Evolutionary conservation across 805 yeast species (phyloP).

Genomic region (Phaffomyces thermotolerans): DNA sequence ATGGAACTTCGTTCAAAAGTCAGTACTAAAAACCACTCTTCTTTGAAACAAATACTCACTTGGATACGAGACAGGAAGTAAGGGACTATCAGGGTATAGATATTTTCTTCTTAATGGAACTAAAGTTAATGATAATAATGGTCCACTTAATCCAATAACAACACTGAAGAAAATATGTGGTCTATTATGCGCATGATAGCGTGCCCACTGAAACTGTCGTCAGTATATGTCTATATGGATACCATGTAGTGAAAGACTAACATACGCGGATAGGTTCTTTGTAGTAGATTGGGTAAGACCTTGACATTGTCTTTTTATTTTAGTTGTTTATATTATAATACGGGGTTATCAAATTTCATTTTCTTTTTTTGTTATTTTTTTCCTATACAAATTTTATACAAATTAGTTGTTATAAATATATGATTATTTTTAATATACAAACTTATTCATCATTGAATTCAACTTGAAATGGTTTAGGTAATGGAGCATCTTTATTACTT

Average conservation of each 20-base stretch:
- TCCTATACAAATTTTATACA: too few species aligned
- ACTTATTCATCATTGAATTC: slow-evolving; percentile 11
- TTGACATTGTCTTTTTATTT: slow-evolving; percentile 4
- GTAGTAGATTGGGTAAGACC: slow-evolving; percentile 43
- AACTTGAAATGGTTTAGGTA: slow-evolving; percentile 64
- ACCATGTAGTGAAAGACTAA: slow-evolving; percentile 14
- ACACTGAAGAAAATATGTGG: slow-evolving; percentile 69
- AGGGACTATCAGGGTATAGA: slow-evolving; percentile 56
- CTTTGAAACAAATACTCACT: slow-evolving; percentile 11
- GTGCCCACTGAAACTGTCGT: slow-evolving; percentile 44
- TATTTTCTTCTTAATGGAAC: slow-evolving; percentile 67
- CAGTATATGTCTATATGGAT: not conserved
- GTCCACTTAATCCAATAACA: slow-evolving; percentile 59
- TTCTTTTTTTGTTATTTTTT: too few species aligned
- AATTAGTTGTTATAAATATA: too few species aligned
- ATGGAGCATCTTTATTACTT: slow-evolving; percentile 65
- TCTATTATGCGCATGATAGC: slow-evolving; percentile 68
- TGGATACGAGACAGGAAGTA: slow-evolving; percentile 49
- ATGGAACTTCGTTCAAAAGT: slow-evolving; percentile 31
- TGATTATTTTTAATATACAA: slow-evolving; percentile 1
- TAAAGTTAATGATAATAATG: slow-evolving; percentile 48
- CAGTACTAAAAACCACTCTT: not conserved
- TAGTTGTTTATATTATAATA: too few species aligned
- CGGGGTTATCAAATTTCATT: too few species aligned
- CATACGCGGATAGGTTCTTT: slow-evolving; percentile 59